A percentile compares a stretch with the other conserved stretches of the same genome.
These are phyloP conservation scores for Boletus patriciae DNA, from an alignment of 768 basidiomycete species.

Conservation along the genomic window DNA sequence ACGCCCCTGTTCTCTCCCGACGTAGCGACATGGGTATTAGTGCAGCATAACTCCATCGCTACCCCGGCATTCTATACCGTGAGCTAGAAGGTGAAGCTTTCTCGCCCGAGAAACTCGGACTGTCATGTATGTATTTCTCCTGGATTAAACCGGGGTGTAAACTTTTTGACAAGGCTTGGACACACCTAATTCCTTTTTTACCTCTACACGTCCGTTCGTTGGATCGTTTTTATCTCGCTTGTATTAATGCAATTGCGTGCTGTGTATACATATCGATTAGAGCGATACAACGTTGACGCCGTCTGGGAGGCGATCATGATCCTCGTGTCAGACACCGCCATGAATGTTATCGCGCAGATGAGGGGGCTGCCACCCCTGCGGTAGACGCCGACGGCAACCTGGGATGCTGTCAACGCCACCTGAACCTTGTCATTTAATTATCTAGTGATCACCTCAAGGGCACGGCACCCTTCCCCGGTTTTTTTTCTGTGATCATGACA, in stretches of 20 bases:
- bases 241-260: constrained; percentile 7
- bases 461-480: constrained; percentile 10
- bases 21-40: constrained; percentile 11
- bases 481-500: constrained; percentile 11
- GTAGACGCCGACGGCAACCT: constrained; percentile 20
- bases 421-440: constrained; percentile 26
- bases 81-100: not conserved
- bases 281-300: not conserved
- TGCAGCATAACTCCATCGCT: constrained; percentile 10
- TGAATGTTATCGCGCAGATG: constrained; percentile 2
- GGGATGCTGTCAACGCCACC: constrained; percentile 25
- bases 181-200: constrained; percentile 6
- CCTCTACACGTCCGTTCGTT: constrained; percentile 11
- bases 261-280: constrained; percentile 14
- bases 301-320: constrained; percentile 12
- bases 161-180: constrained; percentile 14
- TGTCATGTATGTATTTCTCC: constrained; percentile 21
- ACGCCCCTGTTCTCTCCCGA: constrained; percentile 16
- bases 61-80: not conserved
- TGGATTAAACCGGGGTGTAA: constrained; percentile 22
- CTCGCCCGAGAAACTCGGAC: not conserved
- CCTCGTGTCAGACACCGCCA: constrained; percentile 15
- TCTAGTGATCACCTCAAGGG: constrained; percentile 19
- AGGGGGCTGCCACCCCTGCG: constrained; percentile 2
- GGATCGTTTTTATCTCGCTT: constrained; percentile 12